These are phyloP conservation scores for Pythium sukuiense DNA, from an alignment of 352 stramenopile species.

Conservation along the genomic window DNA sequence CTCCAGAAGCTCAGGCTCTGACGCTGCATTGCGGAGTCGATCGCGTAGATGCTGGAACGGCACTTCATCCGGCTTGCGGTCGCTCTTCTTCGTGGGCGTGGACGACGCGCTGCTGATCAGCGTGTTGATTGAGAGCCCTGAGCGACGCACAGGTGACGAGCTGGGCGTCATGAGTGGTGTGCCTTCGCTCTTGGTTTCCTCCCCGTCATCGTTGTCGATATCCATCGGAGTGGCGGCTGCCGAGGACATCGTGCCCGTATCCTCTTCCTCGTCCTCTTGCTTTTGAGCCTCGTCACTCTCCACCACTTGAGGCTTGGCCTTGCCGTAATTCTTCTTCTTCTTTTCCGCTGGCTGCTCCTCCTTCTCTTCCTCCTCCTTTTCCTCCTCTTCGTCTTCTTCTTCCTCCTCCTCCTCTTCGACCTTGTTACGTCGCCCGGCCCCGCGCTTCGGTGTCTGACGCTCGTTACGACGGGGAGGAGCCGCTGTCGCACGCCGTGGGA, in stretches of 20 bases:
- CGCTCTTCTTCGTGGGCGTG: constrained; percentile 29
- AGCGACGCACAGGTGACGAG: constrained; percentile 22
- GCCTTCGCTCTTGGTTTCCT: constrained; percentile 29
- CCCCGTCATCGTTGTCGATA: constrained; percentile 22
- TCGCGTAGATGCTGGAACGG: constrained; percentile 58
- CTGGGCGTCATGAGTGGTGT: constrained; percentile 25
- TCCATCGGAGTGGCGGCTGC: constrained; percentile 23
- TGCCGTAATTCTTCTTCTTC: constrained; percentile 35
- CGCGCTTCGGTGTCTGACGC: constrained; percentile 4
- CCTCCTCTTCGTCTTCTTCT: constrained; percentile 26
- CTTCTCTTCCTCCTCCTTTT: constrained; percentile 26
- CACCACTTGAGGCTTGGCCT: constrained; percentile 2
- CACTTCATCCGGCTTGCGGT: constrained; percentile 22
- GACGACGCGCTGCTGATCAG: constrained; percentile 39
- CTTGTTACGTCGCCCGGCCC: constrained; percentile 16
- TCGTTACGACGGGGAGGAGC: constrained; percentile 3
- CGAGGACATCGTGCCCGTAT: constrained; percentile 18
- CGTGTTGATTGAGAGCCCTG: constrained; percentile 54
- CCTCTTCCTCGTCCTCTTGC: constrained; percentile 27
- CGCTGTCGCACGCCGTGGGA: constrained; percentile 17
- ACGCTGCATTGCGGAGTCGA: constrained; percentile 34
- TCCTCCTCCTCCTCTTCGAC: constrained; percentile 21
- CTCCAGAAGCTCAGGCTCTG: constrained; percentile 55
- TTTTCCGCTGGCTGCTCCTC: constrained; percentile 34
- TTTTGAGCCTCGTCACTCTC: constrained; percentile 12